These are phyloP conservation scores for Phytopythium litorale DNA, from an alignment of 352 stramenopile species.

Conservation along the genomic window DNA sequence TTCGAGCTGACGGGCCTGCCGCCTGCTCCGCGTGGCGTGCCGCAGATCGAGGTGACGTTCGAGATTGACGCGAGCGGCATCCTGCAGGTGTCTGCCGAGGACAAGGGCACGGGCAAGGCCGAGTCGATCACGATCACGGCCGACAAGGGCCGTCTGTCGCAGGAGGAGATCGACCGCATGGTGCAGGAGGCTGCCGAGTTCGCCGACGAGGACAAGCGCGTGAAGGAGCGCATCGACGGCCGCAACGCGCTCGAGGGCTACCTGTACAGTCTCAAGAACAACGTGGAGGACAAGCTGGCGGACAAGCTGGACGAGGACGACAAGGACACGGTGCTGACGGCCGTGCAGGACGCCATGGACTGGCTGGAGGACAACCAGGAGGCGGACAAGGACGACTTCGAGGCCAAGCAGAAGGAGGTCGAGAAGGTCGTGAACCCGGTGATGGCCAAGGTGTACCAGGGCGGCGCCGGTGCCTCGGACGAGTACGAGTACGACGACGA, in stretches of 20 bases:
- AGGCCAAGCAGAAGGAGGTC: slow-evolving; percentile 98
- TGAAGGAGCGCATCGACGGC: slow-evolving; percentile 96
- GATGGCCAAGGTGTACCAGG: slow-evolving; percentile 97
- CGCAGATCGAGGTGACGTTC: slow-evolving; percentile 99
- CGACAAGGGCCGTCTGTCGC: slow-evolving; percentile 97
- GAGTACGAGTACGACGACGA: slow-evolving; percentile 77
- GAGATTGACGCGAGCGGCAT: slow-evolving; percentile 99
- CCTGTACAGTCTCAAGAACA: slow-evolving; percentile 95
- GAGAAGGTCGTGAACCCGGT: slow-evolving; percentile 98
- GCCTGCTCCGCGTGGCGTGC: slow-evolving; percentile 96
- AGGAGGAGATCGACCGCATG: slow-evolving; percentile 99
- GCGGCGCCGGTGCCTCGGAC: slow-evolving; percentile 55
- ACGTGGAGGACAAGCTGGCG: slow-evolving; percentile 91
- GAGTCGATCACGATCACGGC: slow-evolving; percentile 99
- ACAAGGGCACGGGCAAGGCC: slow-evolving; percentile 98
- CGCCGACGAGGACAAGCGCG: slow-evolving; percentile 97
- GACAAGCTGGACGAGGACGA: slow-evolving; percentile 97
- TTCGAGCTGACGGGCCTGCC: slow-evolving; percentile 99
- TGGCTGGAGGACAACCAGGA: slow-evolving; percentile 99
- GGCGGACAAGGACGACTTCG: slow-evolving; percentile 97
- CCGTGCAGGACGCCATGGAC: slow-evolving; percentile 97
- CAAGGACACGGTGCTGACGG: slow-evolving; percentile 85
- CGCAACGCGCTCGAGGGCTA: slow-evolving; percentile 97
- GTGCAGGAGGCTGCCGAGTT: slow-evolving; percentile 97
- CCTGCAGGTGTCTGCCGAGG: slow-evolving; percentile 96